A percentile compares a stretch with the other conserved stretches of the same genome.
Evolutionary conservation across 2,329 filamentous ascomycete genomes (phyloP).

Genomic region (Colletotrichum musicola): DNA sequence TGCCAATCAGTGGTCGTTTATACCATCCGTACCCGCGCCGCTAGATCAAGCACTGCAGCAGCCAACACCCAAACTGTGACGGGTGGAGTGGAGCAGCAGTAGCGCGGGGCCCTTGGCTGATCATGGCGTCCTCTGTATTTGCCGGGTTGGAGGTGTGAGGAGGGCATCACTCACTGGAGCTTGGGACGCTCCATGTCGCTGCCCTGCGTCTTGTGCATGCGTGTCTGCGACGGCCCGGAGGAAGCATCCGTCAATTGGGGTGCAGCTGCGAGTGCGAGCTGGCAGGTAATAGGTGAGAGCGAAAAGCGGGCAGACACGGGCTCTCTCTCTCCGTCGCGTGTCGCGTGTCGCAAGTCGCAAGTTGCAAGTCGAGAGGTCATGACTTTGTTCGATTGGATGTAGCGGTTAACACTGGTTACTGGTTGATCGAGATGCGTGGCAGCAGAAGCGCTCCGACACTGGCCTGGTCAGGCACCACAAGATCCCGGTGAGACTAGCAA

Average conservation of each 20-base stretch:
- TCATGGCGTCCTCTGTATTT: slow-evolving; percentile 13
- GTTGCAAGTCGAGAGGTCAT: slow-evolving; percentile 17
- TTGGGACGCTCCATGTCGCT: slow-evolving; percentile 32
- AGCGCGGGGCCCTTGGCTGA: slow-evolving; percentile 26
- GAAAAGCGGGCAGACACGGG: background rate
- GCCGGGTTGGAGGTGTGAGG: slow-evolving; percentile 11
- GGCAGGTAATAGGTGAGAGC: background rate
- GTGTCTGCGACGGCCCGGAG: background rate
- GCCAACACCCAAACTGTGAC: slow-evolving; percentile 6
- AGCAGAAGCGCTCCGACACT: slow-evolving; percentile 15
- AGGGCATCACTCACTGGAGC: slow-evolving; percentile 19
- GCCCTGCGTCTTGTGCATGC: slow-evolving; percentile 22
- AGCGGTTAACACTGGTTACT: background rate
- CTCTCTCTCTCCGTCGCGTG: background rate
- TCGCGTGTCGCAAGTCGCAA: slow-evolving; percentile 7
- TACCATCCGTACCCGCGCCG: slow-evolving; percentile 12
- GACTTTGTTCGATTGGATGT: slow-evolving; percentile 8
- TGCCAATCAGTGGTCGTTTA: slow-evolving; percentile 14
- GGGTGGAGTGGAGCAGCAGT: slow-evolving; percentile 9
- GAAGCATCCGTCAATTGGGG: slow-evolving; percentile 22
- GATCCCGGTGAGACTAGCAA: slow-evolving; percentile 30
- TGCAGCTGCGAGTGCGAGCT: slow-evolving; percentile 35
- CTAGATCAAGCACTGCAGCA: background rate
- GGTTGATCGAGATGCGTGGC: slow-evolving; percentile 16
- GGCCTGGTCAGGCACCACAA: slow-evolving; percentile 24